Conservation (phyloP, 1,284 basidiomycete species). For the Peniophora sp. region DNA sequence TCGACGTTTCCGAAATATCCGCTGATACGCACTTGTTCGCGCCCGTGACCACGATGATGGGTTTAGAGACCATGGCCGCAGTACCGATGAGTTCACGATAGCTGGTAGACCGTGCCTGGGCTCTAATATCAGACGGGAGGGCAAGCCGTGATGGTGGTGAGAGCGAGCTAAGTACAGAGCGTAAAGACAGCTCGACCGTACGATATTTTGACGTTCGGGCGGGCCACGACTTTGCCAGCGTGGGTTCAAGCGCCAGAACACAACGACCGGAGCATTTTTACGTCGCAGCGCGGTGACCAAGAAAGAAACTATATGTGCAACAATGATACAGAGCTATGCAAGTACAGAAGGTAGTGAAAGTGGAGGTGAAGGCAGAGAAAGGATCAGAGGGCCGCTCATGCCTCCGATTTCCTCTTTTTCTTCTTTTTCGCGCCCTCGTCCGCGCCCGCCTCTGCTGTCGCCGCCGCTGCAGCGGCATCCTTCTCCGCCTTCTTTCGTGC, state of each 20-base stretch:
- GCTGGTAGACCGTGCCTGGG: background rate
- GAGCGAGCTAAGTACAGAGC: too few species aligned
- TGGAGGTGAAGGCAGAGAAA: constrained; percentile 2
- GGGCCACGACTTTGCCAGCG: too few species aligned
- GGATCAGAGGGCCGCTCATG: constrained; percentile 17
- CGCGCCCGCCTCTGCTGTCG: constrained; percentile 24
- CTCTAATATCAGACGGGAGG: too few species aligned
- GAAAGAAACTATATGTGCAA: too few species aligned
- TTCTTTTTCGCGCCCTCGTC: constrained; percentile 52
- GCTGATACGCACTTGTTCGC: constrained; percentile 49
- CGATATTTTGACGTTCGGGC: too few species aligned
- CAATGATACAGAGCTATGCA: background rate
- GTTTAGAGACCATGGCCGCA: constrained; percentile 23
- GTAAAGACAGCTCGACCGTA: too few species aligned
- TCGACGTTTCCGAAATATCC: background rate
- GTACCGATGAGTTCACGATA: background rate
- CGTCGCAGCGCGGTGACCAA: too few species aligned
- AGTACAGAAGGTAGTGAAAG: background rate
- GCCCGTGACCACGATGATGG: constrained; percentile 58
- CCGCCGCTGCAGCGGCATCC: constrained; percentile 59
- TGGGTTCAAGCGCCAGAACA: too few species aligned
- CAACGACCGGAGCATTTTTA: too few species aligned
- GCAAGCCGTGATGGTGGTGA: too few species aligned
- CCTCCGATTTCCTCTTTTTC: constrained; percentile 67
- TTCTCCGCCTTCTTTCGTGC: constrained; percentile 67